Percentiles rank a stretch among this genome's conserved stretches.
phyloP scores from a whole-genome alignment of 106 monocot genomes.

The Allium fistulosum region DNA sequence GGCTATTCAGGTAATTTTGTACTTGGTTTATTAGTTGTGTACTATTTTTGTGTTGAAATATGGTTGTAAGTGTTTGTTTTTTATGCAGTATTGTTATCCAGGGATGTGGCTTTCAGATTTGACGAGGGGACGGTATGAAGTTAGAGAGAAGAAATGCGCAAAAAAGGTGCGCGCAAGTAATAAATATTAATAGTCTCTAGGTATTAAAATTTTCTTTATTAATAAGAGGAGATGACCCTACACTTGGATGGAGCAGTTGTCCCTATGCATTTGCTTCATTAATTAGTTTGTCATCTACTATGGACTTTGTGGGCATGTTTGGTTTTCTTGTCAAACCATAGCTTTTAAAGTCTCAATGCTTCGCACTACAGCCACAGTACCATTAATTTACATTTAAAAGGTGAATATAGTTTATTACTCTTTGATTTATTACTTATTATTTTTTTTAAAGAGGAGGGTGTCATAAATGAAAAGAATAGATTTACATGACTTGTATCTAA shows the following conservation, averaged over 20 bases:
- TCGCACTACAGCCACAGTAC: no score
- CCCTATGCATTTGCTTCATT: no score
- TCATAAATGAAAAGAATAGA: no score
- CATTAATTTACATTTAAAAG: no score
- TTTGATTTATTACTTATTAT: no score
- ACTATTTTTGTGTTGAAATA: background rate
- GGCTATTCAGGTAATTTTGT: constrained; percentile 36
- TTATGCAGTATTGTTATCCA: constrained; percentile 51
- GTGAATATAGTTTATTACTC: no score
- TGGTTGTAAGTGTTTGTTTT: background rate
- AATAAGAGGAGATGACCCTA: background rate
- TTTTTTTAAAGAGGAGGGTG: no score
- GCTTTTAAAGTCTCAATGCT: background rate
- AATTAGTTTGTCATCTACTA: no score
- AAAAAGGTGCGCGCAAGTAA: constrained; percentile 38
- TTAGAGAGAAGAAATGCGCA: constrained; percentile 68
- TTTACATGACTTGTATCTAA: no score
- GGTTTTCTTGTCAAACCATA: background rate
- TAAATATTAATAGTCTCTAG: background rate
- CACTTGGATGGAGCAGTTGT: background rate
- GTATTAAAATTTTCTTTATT: background rate
- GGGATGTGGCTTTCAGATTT: constrained; percentile 74
- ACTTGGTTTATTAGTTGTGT: background rate
- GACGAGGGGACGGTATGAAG: constrained; percentile 59
- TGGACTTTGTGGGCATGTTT: background rate